A percentile compares a stretch with the other conserved stretches of the same genome.
These are phyloP conservation scores for Cerrena zonata DNA, from an alignment of 1,284 basidiomycete species.

Conservation along the genomic window DNA sequence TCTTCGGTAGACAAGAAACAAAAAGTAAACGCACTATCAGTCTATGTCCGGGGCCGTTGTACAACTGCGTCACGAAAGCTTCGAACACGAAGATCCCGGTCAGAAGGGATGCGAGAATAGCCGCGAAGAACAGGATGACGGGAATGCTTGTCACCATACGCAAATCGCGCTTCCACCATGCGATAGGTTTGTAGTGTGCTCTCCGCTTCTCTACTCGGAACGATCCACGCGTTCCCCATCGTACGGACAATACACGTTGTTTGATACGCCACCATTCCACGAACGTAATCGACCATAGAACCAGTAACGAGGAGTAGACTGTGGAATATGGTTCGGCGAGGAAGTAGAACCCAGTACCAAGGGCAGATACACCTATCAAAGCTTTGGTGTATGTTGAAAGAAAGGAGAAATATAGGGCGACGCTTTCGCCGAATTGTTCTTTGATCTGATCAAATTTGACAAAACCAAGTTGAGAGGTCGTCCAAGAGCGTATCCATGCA, in stretches of 20 bases:
- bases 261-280: slow-evolving; percentile 85
- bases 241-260: slow-evolving; percentile 73
- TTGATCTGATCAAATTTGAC: slow-evolving; percentile 55
- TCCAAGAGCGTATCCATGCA: slow-evolving; percentile 66
- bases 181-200: slow-evolving; percentile 55
- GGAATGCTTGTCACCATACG: slow-evolving; percentile 75
- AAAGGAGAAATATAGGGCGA: slow-evolving; percentile 91
- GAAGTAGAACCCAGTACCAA: slow-evolving; percentile 60
- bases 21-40: slow-evolving; percentile 58
- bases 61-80: slow-evolving; percentile 80
- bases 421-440: slow-evolving; percentile 75
- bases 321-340: slow-evolving; percentile 69
- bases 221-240: slow-evolving; percentile 75
- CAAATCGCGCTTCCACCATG: slow-evolving; percentile 75
- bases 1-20: slow-evolving; percentile 2
- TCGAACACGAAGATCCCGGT: slow-evolving; percentile 83
- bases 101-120: slow-evolving; percentile 62
- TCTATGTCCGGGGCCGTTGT: slow-evolving; percentile 79
- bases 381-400: slow-evolving; percentile 77
- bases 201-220: slow-evolving; percentile 74
- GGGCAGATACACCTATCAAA: slow-evolving; percentile 60
- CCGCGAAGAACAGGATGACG: slow-evolving; percentile 73
- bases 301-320: slow-evolving; percentile 70
- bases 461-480: slow-evolving; percentile 52
- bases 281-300: slow-evolving; percentile 79